Percentiles rank a stretch among this genome's conserved stretches.
phyloP scores from a whole-genome alignment of 208 protist species.

The Wallacemonas sp. region DNA sequence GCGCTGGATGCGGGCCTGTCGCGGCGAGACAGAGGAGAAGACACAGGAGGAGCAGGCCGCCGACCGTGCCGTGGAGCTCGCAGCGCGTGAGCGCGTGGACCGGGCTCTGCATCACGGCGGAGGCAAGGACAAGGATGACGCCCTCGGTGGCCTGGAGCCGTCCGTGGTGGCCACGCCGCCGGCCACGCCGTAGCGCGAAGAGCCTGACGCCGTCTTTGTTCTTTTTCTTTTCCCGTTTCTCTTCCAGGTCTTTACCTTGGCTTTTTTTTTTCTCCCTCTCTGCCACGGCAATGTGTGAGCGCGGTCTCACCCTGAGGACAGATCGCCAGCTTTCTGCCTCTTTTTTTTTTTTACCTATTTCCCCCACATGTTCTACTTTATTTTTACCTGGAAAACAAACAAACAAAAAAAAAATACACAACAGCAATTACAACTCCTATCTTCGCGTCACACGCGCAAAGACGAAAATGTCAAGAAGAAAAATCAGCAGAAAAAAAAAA shows the following conservation, averaged over 20 bases:
- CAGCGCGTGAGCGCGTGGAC: slow-evolving; percentile 7
- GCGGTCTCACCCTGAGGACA: no score
- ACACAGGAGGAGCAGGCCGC: slow-evolving; percentile 8
- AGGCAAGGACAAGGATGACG: background rate
- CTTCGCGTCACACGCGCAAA: background rate
- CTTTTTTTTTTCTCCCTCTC: no score
- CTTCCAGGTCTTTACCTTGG: no score
- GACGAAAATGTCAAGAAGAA: background rate
- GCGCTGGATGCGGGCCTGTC: slow-evolving; percentile 10
- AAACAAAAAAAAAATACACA: background rate
- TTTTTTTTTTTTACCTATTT: no score
- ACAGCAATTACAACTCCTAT: background rate
- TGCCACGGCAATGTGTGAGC: no score
- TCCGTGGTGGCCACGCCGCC: no score
- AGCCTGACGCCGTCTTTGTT: background rate
- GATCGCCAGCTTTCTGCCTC: no score
- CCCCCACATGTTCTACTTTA: slow-evolving; percentile 9
- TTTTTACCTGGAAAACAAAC: slow-evolving; percentile 3
- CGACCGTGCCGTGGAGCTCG: slow-evolving; percentile 6
- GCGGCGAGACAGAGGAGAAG: slow-evolving; percentile 8
- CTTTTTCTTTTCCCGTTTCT: slow-evolving; percentile 12
- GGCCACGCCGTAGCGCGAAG: background rate
- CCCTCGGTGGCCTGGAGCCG: slow-evolving; percentile 1
- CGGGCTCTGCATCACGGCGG: slow-evolving; percentile 4
- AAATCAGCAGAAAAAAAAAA: background rate